These are phyloP conservation scores for Isoetes taiwanensis DNA, from an alignment of 75 land plant genomes.

Conservation along the genomic window DNA sequence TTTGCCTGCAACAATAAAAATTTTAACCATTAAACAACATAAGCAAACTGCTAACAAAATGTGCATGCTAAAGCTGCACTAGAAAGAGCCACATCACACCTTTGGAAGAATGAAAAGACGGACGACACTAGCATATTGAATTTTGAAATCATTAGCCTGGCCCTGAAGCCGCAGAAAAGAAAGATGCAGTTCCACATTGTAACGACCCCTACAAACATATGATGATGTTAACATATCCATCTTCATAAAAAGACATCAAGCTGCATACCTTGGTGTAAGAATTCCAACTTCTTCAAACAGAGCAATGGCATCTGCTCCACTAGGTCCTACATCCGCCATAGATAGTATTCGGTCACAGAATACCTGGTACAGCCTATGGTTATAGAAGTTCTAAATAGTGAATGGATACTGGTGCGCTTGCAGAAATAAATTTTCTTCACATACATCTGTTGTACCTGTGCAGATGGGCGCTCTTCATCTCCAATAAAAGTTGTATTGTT, in stretches of 20 bases:
- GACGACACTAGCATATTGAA: conserved; percentile 34
- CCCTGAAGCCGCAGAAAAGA: conserved; percentile 34
- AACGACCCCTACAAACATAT: conserved; percentile 33
- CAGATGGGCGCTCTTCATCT: conserved; percentile 81
- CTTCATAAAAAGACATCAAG: background rate
- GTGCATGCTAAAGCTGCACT: background rate
- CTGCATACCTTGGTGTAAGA: conserved; percentile 29
- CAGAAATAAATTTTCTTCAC: background rate
- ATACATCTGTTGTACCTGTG: conserved; percentile 39
- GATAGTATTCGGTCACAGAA: conserved; percentile 32
- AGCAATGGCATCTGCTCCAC: conserved; percentile 31
- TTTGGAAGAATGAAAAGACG: conserved; percentile 36
- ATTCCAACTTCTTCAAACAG: conserved; percentile 25
- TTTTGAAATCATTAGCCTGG: conserved; percentile 35
- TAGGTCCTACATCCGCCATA: conserved; percentile 41
- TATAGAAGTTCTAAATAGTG: background rate
- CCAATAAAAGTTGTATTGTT: conserved; percentile 89
- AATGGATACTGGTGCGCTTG: background rate
- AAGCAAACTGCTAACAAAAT: background rate
- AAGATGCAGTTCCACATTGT: conserved; percentile 34
- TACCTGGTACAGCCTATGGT: conserved; percentile 19
- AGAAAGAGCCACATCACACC: conserved; percentile 9
- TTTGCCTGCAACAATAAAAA: conserved; percentile 9
- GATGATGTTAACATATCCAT: background rate
- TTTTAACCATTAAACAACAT: background rate